Evolutionary conservation across 2,329 filamentous ascomycete genomes (phyloP).

Genomic region (Curvularia sp.): DNA sequence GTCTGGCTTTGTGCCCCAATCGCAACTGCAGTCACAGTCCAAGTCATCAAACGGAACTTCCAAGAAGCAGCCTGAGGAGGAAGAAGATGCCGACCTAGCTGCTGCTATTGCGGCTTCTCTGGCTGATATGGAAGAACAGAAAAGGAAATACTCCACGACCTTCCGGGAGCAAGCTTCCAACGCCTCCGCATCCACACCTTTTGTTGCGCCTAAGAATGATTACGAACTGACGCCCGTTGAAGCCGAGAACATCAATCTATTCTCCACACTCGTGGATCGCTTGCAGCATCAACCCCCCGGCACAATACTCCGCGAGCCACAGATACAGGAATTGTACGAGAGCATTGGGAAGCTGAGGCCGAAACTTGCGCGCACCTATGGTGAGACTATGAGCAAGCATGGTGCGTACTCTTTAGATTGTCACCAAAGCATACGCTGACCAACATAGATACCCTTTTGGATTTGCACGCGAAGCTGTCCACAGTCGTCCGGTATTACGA

Average conservation of each 20-base stretch:
- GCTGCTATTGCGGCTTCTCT: constrained; percentile 94
- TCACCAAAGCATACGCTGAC: constrained; percentile 43
- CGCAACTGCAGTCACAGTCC: constrained; percentile 55
- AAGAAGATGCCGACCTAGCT: constrained; percentile 91
- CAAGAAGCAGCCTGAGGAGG: constrained; percentile 64
- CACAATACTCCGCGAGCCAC: constrained; percentile 93
- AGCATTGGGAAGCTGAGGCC: constrained; percentile 92
- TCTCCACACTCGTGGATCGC: constrained; percentile 90
- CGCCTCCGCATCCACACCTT: constrained; percentile 54
- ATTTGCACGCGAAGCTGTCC: constrained; percentile 92
- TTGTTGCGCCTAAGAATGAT: constrained; percentile 79
- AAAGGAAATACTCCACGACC: constrained; percentile 83
- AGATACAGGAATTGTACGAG: constrained; percentile 97
- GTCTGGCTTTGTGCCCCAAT: constrained; percentile 73
- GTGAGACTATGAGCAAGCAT: constrained; percentile 99
- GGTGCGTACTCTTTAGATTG: constrained; percentile 61
- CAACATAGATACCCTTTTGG: constrained; percentile 79
- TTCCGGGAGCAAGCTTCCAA: constrained; percentile 78
- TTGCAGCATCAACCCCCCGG: constrained; percentile 94
- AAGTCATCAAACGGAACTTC: constrained; percentile 48
- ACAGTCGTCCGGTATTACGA: constrained; percentile 98
- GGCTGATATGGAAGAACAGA: constrained; percentile 97
- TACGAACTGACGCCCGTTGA: constrained; percentile 94
- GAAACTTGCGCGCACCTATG: constrained; percentile 93
- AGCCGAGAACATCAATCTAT: constrained; percentile 96